Evolutionary conservation across 139 green algal species (phyloP).

Genomic region (Picochlorum sp.): DNA sequence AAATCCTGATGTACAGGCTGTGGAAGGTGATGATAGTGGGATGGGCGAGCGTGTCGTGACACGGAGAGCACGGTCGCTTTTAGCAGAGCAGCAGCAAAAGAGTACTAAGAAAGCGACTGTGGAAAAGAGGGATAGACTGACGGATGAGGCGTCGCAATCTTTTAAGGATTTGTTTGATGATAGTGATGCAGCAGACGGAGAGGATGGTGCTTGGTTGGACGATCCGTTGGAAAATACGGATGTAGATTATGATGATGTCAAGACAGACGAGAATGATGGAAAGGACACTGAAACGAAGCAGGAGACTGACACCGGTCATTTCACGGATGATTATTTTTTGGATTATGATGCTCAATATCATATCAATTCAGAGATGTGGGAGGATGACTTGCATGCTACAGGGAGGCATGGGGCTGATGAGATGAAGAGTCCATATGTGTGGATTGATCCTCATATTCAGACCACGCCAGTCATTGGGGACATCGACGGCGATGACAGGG

Average conservation of each 20-base stretch:
- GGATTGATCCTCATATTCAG: constrained; percentile 85
- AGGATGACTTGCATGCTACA: constrained; percentile 15
- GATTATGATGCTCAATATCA: constrained; percentile 15
- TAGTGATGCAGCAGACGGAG: neutral
- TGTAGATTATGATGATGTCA: constrained; percentile 7
- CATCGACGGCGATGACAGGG: constrained; percentile 81
- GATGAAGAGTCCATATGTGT: constrained; percentile 33
- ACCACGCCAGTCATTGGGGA: constrained; percentile 82
- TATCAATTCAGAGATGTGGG: constrained; percentile 23
- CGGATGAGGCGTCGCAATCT: constrained; percentile 14
- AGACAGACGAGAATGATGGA: neutral
- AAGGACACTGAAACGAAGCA: neutral
- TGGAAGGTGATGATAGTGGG: constrained; percentile 11
- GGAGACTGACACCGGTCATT: neutral
- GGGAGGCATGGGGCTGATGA: constrained; percentile 4
- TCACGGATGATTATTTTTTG: constrained; percentile 9
- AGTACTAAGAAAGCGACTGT: neutral
- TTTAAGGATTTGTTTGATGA: constrained; percentile 35
- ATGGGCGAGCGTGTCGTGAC: neutral
- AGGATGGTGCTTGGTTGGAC: constrained; percentile 3
- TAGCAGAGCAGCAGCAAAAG: neutral
- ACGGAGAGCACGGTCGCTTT: neutral
- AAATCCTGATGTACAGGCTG: constrained; percentile 65
- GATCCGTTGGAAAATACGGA: neutral
- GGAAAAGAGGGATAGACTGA: neutral